Conservation (phyloP, 2,329 filamentous ascomycete species). For the Fusarium chuoi region DNA sequence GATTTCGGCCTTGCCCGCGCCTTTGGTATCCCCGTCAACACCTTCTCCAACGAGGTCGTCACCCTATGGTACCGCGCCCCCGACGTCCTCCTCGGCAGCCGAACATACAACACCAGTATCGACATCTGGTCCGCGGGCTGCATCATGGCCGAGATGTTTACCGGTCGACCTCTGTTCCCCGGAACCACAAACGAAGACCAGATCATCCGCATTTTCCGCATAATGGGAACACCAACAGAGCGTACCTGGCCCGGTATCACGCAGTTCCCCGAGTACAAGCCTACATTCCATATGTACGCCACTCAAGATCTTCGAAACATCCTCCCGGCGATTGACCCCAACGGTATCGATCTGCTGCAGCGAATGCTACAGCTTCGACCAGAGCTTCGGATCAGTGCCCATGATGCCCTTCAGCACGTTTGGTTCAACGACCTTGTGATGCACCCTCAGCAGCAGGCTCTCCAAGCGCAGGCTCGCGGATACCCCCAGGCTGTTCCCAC, state of each 20-base stretch:
- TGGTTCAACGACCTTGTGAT: conserved; percentile 86
- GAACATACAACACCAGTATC: conserved; percentile 99
- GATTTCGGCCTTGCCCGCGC: conserved; percentile 95
- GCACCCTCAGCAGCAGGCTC: conserved; percentile 58
- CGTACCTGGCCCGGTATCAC: conserved; percentile 95
- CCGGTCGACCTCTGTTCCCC: conserved; percentile 92
- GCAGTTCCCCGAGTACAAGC: conserved; percentile 97
- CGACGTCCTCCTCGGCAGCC: conserved; percentile 90
- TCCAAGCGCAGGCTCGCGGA: conserved; percentile 55
- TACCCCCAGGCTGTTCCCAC: conserved; percentile 54
- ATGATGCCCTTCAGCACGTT: conserved; percentile 86
- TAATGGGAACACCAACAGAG: conserved; percentile 98
- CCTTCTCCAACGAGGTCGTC: conserved; percentile 97
- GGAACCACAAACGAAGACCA: conserved; percentile 99
- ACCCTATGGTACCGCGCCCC: conserved; percentile 98
- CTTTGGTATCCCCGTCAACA: conserved; percentile 97
- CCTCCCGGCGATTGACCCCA: conserved; percentile 87
- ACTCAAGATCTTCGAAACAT: conserved; percentile 91
- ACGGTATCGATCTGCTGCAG: conserved; percentile 87
- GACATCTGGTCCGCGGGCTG: conserved; percentile 99
- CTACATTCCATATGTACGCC: conserved; percentile 91
- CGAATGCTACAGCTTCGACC: conserved; percentile 93
- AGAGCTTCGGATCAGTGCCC: conserved; percentile 88
- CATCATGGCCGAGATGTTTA: conserved; percentile 99
- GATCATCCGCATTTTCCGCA: conserved; percentile 93